Conservation (phyloP, 306 rosid species). For the Sicyos baderoa region DNA sequence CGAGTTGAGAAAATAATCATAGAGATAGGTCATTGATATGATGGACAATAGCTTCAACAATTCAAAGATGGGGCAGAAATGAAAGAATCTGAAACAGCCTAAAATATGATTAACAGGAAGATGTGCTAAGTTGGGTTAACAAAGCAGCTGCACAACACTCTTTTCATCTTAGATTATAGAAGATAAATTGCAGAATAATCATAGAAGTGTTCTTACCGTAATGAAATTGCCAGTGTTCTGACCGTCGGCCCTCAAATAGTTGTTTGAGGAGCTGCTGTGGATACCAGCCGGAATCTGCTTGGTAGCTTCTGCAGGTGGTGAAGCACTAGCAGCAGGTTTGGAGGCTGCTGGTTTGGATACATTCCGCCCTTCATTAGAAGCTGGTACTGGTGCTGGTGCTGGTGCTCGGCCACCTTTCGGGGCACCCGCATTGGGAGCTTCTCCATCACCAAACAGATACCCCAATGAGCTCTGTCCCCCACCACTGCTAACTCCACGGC, state of each 20-base stretch:
- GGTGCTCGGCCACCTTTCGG: constrained; percentile 42
- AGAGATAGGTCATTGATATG: not conserved
- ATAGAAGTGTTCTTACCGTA: constrained; percentile 44
- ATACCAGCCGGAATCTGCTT: constrained; percentile 92
- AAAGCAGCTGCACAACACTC: not conserved
- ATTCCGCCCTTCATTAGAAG: constrained; percentile 27
- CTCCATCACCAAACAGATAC: constrained; percentile 94
- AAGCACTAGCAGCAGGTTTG: constrained; percentile 27
- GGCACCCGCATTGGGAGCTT: constrained; percentile 55
- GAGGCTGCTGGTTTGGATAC: constrained; percentile 42
- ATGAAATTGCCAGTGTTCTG: constrained; percentile 96
- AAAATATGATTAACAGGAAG: not conserved
- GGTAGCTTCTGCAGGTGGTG: constrained; percentile 42
- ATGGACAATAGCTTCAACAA: not conserved
- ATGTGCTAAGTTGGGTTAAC: not conserved
- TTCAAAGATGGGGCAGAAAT: not conserved
- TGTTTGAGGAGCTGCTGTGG: constrained; percentile 62
- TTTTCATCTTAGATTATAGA: not conserved
- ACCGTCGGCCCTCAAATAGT: constrained; percentile 73
- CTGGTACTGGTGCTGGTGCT: constrained; percentile 18
- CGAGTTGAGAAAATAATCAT: constrained; percentile 1
- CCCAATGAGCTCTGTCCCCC: constrained; percentile 98
- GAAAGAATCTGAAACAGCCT: not conserved
- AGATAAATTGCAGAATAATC: constrained; percentile 18
- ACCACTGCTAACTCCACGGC: constrained; percentile 97